phyloP scores from a whole-genome alignment of 176 grass and related monocot species.

The Cenchrus purpureus region DNA sequence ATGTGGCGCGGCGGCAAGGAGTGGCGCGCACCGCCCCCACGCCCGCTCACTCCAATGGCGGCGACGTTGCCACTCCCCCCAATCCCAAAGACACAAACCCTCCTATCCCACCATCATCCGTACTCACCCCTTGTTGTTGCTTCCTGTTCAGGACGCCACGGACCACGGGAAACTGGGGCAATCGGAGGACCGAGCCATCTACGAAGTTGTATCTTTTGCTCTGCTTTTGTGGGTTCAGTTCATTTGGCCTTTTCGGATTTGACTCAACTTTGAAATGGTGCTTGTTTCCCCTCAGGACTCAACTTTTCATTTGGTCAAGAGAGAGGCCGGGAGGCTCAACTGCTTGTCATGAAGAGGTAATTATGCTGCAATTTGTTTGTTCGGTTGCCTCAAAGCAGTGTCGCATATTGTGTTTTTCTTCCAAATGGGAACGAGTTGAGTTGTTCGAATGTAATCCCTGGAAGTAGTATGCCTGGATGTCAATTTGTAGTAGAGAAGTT shows the following conservation, averaged over 20 bases:
- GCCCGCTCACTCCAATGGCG: conserved; percentile 68
- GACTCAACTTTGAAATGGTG: not conserved
- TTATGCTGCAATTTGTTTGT: not conserved
- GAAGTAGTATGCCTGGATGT: not conserved
- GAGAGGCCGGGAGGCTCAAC: conserved; percentile 32
- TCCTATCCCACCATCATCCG: not conserved
- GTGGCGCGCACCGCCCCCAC: conserved; percentile 90
- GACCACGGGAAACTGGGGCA: conserved; percentile 65
- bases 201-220: conserved; percentile 55
- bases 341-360: conserved; percentile 71
- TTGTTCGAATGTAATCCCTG: not conserved
- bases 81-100: not conserved
- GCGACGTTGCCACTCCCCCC: conserved; percentile 15
- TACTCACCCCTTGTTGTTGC: conserved; percentile 27
- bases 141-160: conserved; percentile 43
- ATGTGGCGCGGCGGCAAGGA: conserved; percentile 64
- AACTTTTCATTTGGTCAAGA: not conserved
- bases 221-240: not conserved
- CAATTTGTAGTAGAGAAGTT: not conserved
- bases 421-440: too few species aligned
- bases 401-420: too few species aligned
- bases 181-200: conserved; percentile 69
- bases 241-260: not conserved
- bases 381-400: too few species aligned
- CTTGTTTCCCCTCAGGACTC: conserved; percentile 7